Conservation (phyloP, 495 filamentous ascomycete genomes). For the Daldinia vernicosa region DNA sequence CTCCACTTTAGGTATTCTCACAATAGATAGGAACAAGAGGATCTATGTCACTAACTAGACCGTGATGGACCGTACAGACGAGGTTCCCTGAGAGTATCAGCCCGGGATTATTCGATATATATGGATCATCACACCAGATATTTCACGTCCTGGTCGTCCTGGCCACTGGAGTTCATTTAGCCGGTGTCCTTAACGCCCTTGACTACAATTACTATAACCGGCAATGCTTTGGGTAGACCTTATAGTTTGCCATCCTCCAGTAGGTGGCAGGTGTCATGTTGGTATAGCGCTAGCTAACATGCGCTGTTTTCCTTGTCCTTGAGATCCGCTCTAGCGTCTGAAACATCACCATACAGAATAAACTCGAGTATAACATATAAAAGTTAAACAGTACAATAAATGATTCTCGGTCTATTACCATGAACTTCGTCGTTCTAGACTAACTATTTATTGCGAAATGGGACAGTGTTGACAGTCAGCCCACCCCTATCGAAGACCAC, state of each 20-base stretch:
- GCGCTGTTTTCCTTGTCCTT: neutral
- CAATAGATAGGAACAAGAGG: neutral
- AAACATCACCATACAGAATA: neutral
- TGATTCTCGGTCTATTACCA: neutral
- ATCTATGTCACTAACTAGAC: conserved; percentile 29
- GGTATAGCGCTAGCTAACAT: neutral
- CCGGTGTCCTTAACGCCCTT: conserved; percentile 66
- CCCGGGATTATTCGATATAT: conserved; percentile 66
- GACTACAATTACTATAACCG: conserved; percentile 54
- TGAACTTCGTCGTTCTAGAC: no score
- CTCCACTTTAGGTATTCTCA: neutral
- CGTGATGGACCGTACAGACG: conserved; percentile 39
- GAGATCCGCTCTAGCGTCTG: neutral
- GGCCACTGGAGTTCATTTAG: conserved; percentile 65
- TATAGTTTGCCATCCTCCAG: neutral
- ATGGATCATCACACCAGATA: conserved; percentile 70
- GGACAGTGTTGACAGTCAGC: neutral
- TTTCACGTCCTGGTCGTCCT: conserved; percentile 72
- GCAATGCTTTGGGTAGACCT: conserved; percentile 26
- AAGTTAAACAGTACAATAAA: neutral
- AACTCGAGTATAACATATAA: neutral
- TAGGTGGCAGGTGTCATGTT: neutral
- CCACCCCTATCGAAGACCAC: neutral
- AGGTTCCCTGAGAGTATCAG: conserved; percentile 51
- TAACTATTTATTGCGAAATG: neutral